Conservation (phyloP, 2,329 filamentous ascomycete genomes). For the Stagonosporopsis rhizophila region DNA sequence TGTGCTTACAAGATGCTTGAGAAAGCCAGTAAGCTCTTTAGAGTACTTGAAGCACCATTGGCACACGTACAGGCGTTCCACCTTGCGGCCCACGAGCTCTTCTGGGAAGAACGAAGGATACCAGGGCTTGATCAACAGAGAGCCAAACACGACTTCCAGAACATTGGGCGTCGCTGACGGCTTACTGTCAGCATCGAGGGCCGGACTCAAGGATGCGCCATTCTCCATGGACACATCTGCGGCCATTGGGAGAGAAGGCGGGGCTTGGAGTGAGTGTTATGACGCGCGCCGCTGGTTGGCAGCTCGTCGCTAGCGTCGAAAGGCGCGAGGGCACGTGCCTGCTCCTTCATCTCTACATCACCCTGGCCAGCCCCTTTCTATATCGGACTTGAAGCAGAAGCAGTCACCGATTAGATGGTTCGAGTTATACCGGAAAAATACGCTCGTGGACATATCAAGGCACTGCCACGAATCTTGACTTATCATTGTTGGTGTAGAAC, state of each 20-base stretch:
- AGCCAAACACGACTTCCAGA: conserved; percentile 83
- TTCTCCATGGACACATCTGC: conserved; percentile 20
- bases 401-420: not conserved
- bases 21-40: conserved; percentile 57
- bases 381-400: not conserved
- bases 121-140: conserved; percentile 86
- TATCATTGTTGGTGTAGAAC: not conserved
- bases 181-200: conserved; percentile 4
- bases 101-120: conserved; percentile 89
- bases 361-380: not conserved
- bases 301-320: not conserved
- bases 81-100: conserved; percentile 59
- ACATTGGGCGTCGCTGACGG: conserved; percentile 69
- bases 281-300: conserved; percentile 7
- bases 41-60: conserved; percentile 95
- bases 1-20: conserved; percentile 51
- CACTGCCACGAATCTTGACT: not conserved
- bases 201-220: conserved; percentile 14
- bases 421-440: not conserved
- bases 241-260: conserved; percentile 12
- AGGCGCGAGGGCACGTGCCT: not conserved
- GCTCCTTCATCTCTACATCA: not conserved
- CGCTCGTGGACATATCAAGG: not conserved
- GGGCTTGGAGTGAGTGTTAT: conserved; percentile 4
- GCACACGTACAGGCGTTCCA: conserved; percentile 78